A percentile compares a stretch with the other conserved stretches of the same genome.
These are phyloP conservation scores for Wallacemonas sp. DNA, from an alignment of 208 protist species.

Conservation along the genomic window DNA sequence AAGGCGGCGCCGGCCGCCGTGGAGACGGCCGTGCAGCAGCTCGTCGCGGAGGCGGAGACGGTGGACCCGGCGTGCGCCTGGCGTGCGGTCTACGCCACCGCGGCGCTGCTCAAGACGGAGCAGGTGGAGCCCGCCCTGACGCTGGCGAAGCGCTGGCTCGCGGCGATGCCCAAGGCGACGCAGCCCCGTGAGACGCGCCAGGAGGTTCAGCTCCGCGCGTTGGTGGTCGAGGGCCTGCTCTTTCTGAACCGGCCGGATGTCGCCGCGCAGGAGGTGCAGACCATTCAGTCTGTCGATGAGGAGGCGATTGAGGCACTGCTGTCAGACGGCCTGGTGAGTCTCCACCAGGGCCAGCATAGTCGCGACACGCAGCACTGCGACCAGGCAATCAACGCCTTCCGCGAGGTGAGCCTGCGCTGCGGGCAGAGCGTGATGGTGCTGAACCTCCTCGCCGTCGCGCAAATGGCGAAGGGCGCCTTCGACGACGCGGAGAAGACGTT, in stretches of 20 bases:
- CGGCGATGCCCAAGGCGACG: slow-evolving; percentile 37
- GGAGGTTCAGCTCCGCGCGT: slow-evolving; percentile 56
- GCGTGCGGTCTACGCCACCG: slow-evolving; percentile 52
- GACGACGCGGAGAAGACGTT: slow-evolving; percentile 73
- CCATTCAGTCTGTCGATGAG: slow-evolving; percentile 85
- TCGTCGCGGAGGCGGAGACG: slow-evolving; percentile 38
- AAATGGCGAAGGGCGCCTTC: slow-evolving; percentile 67
- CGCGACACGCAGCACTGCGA: slow-evolving; percentile 29
- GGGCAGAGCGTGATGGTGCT: slow-evolving; percentile 68
- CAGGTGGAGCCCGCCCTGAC: slow-evolving; percentile 49
- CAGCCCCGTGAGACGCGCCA: slow-evolving; percentile 26
- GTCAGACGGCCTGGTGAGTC: slow-evolving; percentile 50
- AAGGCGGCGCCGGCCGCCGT: slow-evolving; percentile 22
- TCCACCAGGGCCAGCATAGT: slow-evolving; percentile 52
- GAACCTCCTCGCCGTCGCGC: slow-evolving; percentile 77
- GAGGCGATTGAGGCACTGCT: slow-evolving; percentile 82
- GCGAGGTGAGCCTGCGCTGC: slow-evolving; percentile 73
- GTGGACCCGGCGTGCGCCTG: slow-evolving; percentile 30
- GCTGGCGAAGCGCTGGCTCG: slow-evolving; percentile 62
- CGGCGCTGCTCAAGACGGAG: slow-evolving; percentile 48
- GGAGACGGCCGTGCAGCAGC: slow-evolving; percentile 17
- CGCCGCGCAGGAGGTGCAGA: slow-evolving; percentile 62
- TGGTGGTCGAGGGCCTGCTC: slow-evolving; percentile 74
- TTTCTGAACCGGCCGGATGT: slow-evolving; percentile 74
- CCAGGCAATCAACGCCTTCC: slow-evolving; percentile 67